Conservation (phyloP, 2,329 filamentous ascomycete species). For the Purpureocillium takamizusanense region DNA sequence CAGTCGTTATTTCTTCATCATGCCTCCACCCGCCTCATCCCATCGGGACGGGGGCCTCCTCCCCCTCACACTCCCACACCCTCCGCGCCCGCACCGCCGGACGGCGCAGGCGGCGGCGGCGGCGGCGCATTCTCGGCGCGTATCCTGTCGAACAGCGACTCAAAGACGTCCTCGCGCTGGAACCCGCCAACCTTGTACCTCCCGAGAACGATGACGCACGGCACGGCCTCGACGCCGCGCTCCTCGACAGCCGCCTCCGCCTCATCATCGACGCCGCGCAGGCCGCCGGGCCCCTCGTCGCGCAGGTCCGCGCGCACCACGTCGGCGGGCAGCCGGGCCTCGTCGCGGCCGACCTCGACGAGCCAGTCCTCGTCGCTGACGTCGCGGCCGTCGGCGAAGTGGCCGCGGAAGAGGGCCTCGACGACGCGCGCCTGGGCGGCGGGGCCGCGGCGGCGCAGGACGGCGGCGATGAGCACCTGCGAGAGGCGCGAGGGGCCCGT, state of each 20-base stretch:
- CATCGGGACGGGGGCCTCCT: too few relatives aligned
- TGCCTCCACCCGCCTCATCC: not conserved
- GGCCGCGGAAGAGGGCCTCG: conserved; percentile 29
- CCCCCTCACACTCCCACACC: too few relatives aligned
- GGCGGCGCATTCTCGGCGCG: conserved; percentile 6
- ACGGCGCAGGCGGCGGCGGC: too few relatives aligned
- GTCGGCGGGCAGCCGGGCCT: conserved; percentile 18
- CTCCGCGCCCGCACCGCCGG: too few relatives aligned
- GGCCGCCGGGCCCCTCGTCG: conserved; percentile 16
- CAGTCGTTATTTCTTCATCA: conserved; percentile 3
- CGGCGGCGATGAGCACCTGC: conserved; percentile 38
- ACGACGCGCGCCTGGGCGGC: conserved; percentile 29
- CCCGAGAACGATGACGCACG: conserved; percentile 63
- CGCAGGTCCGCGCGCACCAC: conserved; percentile 19
- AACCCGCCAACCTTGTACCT: conserved; percentile 62
- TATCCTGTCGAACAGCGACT: conserved; percentile 56
- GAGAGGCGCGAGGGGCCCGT: conserved; percentile 35
- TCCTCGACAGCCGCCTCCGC: conserved; percentile 16
- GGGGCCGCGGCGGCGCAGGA: conserved; percentile 20
- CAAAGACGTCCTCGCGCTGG: conserved; percentile 57
- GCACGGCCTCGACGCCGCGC: conserved; percentile 52
- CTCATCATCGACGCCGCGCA: conserved; percentile 19
- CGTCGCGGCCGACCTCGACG: conserved; percentile 19
- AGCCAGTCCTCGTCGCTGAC: conserved; percentile 31
- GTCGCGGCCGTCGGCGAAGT: conserved; percentile 32